Percentiles rank a stretch among this genome's conserved stretches.
Evolutionary conservation across 176 grass and related monocot genomes (phyloP).

Genomic region (Chrysopogon serrulatus): DNA sequence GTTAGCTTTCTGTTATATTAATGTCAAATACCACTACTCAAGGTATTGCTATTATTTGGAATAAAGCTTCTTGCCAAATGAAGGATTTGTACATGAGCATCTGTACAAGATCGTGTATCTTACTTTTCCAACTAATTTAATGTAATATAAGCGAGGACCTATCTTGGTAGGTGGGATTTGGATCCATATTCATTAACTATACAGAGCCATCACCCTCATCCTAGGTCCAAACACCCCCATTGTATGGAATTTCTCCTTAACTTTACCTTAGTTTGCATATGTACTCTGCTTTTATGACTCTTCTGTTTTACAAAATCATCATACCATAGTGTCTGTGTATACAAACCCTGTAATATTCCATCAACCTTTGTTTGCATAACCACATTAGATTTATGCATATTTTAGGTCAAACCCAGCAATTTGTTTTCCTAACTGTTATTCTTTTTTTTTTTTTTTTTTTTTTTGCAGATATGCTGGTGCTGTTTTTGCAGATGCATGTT

Average conservation of each 20-base stretch:
- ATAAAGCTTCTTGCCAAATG: not conserved
- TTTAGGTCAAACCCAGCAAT: not conserved
- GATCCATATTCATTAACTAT: not conserved
- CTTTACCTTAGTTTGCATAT: not conserved
- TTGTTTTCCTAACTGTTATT: not conserved
- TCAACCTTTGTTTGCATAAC: not conserved
- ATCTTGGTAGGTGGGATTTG: not conserved
- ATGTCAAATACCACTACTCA: not conserved
- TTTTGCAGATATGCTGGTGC: constrained; percentile 81
- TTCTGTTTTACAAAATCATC: not conserved
- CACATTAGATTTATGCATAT: not conserved
- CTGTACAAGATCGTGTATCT: not conserved
- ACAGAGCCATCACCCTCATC: not conserved
- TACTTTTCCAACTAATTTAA: not conserved
- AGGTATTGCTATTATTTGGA: not conserved
- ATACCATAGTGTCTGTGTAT: not conserved
- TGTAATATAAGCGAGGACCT: not conserved
- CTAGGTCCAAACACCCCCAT: not conserved
- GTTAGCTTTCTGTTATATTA: not conserved
- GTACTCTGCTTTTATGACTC: not conserved
- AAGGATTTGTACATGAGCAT: not conserved
- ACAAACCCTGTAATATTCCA: not conserved
- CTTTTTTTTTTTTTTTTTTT: not conserved
- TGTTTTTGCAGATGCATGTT: constrained; percentile 96
- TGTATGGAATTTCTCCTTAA: not conserved